Percentiles rank a stretch among this genome's conserved stretches.
phyloP scores from a whole-genome alignment of 2,329 filamentous ascomycete genomes.

The Basipetospora sp. region DNA sequence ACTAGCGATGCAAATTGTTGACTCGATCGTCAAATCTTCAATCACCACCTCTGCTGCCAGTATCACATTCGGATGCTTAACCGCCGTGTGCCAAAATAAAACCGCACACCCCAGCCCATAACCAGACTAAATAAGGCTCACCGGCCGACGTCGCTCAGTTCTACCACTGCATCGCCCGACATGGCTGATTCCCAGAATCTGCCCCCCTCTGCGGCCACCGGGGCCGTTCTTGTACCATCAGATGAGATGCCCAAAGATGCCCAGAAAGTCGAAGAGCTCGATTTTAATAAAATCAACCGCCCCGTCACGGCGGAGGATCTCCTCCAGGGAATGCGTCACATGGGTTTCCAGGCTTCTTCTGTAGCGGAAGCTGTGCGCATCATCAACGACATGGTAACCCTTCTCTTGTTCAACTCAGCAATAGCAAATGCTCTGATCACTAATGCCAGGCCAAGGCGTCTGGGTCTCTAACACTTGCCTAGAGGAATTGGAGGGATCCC shows the following conservation, averaged over 20 bases:
- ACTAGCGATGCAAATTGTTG: no score
- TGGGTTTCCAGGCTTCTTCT: conserved; percentile 60
- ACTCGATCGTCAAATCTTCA: no score
- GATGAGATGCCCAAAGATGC: conserved; percentile 64
- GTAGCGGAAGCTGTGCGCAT: conserved; percentile 79
- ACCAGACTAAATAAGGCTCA: no score
- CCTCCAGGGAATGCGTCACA: conserved; percentile 64
- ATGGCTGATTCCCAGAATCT: conserved; percentile 14
- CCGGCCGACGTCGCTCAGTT: no score
- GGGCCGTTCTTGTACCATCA: conserved; percentile 75
- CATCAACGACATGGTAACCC: conserved; percentile 81
- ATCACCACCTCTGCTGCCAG: no score
- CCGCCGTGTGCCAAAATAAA: no score
- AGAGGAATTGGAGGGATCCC: conserved; percentile 66
- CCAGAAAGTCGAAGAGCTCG: conserved; percentile 75
- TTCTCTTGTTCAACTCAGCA: conserved; percentile 6
- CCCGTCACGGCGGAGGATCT: conserved; percentile 77
- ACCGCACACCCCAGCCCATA: no score
- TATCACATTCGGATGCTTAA: no score
- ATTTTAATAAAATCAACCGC: conserved; percentile 70
- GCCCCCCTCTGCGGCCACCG: conserved; percentile 50
- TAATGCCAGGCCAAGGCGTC: no score
- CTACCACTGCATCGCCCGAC: not conserved
- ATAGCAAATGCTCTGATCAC: no score
- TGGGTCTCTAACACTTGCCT: conserved; percentile 5